A percentile compares a stretch with the other conserved stretches of the same genome.
These are phyloP conservation scores for Candida maesae DNA, from an alignment of 805 yeast species.

Conservation along the genomic window DNA sequence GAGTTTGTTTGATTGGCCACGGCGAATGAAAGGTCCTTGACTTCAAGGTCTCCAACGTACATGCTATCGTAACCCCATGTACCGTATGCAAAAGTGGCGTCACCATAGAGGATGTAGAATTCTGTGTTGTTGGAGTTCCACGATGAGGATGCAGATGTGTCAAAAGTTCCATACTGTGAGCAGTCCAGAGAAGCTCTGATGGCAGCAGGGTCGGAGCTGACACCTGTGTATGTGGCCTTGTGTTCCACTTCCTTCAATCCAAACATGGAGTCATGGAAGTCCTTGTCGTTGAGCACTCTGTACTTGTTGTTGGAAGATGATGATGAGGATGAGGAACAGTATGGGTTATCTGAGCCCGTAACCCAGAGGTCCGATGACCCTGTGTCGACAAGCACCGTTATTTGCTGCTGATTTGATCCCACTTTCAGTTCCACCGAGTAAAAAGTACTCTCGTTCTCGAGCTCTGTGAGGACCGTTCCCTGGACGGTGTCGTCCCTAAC, in stretches of 20 bases:
- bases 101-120: constrained; percentile 49
- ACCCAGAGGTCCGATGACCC: constrained; percentile 78
- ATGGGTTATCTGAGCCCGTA: constrained; percentile 44
- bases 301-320: constrained; percentile 5
- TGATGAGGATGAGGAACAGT: constrained; percentile 30
- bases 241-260: background rate
- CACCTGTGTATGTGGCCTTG: background rate
- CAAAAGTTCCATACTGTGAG: constrained; percentile 37
- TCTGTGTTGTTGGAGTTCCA: constrained; percentile 31
- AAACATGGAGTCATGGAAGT: background rate
- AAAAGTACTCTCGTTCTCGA: constrained; percentile 39
- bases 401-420: constrained; percentile 57
- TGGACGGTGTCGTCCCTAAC: constrained; percentile 13
- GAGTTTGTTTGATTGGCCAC: constrained; percentile 66
- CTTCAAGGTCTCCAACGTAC: constrained; percentile 46
- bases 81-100: constrained; percentile 35
- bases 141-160: constrained; percentile 30
- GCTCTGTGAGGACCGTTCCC: constrained; percentile 30
- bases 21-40: constrained; percentile 62
- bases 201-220: background rate
- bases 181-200: constrained; percentile 30
- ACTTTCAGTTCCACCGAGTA: constrained; percentile 43
- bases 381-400: constrained; percentile 62
- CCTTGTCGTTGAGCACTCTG: constrained; percentile 14
- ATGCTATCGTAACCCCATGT: constrained; percentile 51